Percentiles rank a stretch among this genome's conserved stretches.
Evolutionary conservation across 345 rosid genomes (phyloP).

Genomic region (Pugionium cornutum): DNA sequence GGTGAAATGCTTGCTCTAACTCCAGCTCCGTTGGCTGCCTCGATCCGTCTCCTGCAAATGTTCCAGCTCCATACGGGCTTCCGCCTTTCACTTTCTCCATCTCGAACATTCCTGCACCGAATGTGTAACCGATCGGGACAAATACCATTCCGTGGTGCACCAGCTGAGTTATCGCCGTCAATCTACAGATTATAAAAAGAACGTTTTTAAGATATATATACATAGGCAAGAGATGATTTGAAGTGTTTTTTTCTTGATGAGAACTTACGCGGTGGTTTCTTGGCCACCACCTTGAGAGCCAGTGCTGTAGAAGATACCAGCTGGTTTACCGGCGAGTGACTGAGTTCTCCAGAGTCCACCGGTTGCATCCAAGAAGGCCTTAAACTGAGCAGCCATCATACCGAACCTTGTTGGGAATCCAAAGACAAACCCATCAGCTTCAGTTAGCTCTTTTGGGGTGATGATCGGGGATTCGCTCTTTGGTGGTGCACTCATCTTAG

Average conservation of each 20-base stretch:
- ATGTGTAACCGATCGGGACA: slow-evolving; percentile 91
- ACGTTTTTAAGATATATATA: background rate
- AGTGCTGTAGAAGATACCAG: slow-evolving; percentile 94
- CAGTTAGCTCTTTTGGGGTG: slow-evolving; percentile 69
- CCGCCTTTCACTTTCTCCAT: slow-evolving; percentile 94
- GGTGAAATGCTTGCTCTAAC: slow-evolving; percentile 90
- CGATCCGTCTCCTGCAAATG: slow-evolving; percentile 86
- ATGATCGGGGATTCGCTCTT: slow-evolving; percentile 81
- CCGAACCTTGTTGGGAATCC: slow-evolving; percentile 99
- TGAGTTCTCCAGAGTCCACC: slow-evolving; percentile 96
- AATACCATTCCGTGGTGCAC: slow-evolving; percentile 98
- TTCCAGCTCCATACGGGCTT: slow-evolving; percentile 94
- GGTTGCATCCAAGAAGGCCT: slow-evolving; percentile 91
- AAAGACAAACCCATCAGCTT: slow-evolving; percentile 87
- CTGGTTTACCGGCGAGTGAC: slow-evolving; percentile 93
- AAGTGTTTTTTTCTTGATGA: slow-evolving; percentile 10
- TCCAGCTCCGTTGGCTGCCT: slow-evolving; percentile 85
- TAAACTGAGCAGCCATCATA: slow-evolving; percentile 98
- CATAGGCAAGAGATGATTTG: background rate
- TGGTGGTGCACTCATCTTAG: slow-evolving; percentile 88
- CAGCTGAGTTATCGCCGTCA: slow-evolving; percentile 94
- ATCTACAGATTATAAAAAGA: slow-evolving; percentile 43
- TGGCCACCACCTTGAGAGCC: slow-evolving; percentile 99
- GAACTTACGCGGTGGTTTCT: slow-evolving; percentile 90
- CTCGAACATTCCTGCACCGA: slow-evolving; percentile 97